These are phyloP conservation scores for Ceratocystis cacaofunesta DNA, from an alignment of 2,329 filamentous ascomycete genomes.

Conservation along the genomic window DNA sequence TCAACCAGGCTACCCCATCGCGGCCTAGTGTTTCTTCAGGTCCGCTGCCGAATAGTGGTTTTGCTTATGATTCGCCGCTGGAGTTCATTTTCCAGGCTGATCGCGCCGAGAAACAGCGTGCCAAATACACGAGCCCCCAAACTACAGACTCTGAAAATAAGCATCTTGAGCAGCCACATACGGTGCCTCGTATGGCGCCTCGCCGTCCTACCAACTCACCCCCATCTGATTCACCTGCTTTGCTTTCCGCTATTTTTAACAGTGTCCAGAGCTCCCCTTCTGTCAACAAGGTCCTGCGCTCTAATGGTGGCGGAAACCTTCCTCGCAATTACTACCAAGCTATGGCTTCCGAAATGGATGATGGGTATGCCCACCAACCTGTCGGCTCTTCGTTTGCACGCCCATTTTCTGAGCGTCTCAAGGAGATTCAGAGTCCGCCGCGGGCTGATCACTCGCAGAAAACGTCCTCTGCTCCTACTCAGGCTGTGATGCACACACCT, in stretches of 20 bases:
- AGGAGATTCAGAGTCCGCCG: conserved; percentile 7
- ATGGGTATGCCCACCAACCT: conserved; percentile 7
- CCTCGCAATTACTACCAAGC: conserved; percentile 12
- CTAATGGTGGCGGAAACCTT: background rate
- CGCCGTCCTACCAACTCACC: conserved; percentile 1
- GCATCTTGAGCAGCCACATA: conserved; percentile 7
- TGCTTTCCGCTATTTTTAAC: conserved; percentile 9
- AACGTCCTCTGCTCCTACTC: background rate
- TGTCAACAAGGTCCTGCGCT: conserved; percentile 9
- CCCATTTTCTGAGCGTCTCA: conserved; percentile 11
- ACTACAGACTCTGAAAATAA: background rate
- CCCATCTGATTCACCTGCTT: conserved; percentile 9
- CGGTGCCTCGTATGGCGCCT: conserved; percentile 9
- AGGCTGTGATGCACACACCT: conserved; percentile 6
- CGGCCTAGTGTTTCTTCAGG: background rate
- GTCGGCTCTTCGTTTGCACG: conserved; percentile 11
- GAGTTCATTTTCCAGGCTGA: conserved; percentile 86
- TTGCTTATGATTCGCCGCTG: conserved; percentile 53
- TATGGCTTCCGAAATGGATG: conserved; percentile 12
- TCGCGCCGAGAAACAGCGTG: conserved; percentile 56
- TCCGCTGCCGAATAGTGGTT: background rate
- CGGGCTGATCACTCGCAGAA: background rate
- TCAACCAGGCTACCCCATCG: conserved; percentile 7
- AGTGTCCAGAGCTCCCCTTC: conserved; percentile 15
- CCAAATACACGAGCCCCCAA: conserved; percentile 8